Conservation (phyloP, 371 early-diverging fungal species). For the Saksenaea vasiformis region DNA sequence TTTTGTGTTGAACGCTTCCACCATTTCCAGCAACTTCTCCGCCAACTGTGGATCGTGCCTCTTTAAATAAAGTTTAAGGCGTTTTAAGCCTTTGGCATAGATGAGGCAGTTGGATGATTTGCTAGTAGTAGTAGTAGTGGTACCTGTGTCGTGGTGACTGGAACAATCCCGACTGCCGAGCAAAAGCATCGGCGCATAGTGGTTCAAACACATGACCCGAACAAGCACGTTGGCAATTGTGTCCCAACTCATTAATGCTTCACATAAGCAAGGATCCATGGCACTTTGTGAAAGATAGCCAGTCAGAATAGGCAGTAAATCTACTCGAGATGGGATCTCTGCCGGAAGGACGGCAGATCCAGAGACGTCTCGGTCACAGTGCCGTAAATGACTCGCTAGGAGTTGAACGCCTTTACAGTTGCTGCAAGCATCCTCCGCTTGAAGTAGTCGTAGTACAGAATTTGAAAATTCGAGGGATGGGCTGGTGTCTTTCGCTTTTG, state of each 20-base stretch:
- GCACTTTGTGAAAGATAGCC: constrained; percentile 11
- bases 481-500: not conserved
- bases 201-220: constrained; percentile 21
- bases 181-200: constrained; percentile 26
- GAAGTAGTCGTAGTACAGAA: constrained; percentile 19
- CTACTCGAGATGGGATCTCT: constrained; percentile 23
- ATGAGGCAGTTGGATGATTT: not conserved
- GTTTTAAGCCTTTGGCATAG: constrained; percentile 18
- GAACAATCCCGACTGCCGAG: constrained; percentile 8
- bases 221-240: constrained; percentile 30
- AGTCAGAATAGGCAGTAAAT: constrained; percentile 21
- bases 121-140: not conserved
- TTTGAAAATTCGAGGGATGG: not conserved
- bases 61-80: constrained; percentile 28
- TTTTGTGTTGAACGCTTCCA: not conserved
- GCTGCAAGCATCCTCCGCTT: constrained; percentile 11
- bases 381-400: constrained; percentile 15
- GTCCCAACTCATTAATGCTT: constrained; percentile 40
- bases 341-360: constrained; percentile 11
- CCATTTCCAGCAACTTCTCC: constrained; percentile 13
- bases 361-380: not conserved
- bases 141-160: not conserved
- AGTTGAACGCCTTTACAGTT: constrained; percentile 19
- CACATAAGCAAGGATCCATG: constrained; percentile 11
- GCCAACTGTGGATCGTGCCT: constrained; percentile 27